Evolutionary conservation across 225 moss, liverwort and hornwort genomes (phyloP), one percentile per base, ranked within the genome.

Genomic region (Climacium dendroides): DNA sequence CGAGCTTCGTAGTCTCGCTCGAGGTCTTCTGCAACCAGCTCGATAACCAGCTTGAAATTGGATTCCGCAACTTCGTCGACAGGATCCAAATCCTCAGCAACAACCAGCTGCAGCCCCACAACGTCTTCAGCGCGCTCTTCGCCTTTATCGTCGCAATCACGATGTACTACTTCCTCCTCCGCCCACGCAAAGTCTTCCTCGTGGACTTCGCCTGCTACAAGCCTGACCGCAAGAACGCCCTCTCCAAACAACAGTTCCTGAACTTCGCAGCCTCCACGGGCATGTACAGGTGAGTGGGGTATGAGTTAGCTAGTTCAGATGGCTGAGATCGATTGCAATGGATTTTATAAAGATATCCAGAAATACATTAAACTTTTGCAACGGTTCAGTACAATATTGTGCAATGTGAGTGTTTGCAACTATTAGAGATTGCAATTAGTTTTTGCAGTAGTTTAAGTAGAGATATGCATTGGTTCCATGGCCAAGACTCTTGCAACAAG

Each of bases 131-230:
- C 48, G 88, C 66, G 45, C 35, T 93, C 5, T 19, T 67, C 15
- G 66, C 76, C 8, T 81, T 62, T 7, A 24, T 83, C 20, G 87
- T 83, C 24, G 85, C 87, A 59, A 60, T 91, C 52, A 87, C 92
- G 6, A 32, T 81, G 15, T 92, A 89, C 83, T 92, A 89, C 83
- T 83, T 89, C 79, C 74, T 92, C 25, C n/a, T 85, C 7, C 89
- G 92, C 6, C 93, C 92, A 5, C 89, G 88, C 29, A 88, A 87
- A 26, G 91, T 93, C 50, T 93, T 85, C 76, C 88, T 93, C 9
- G 64, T 93, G 50, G 91, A 93, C 80, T 93, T 93, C 69, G 89
- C 93, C 1, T 93, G 93, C 81, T 90, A 88, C 88, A 86, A 88
- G 37, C 93, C 93, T 0, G 87, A 91, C 53, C 82, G 80, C 23